These are phyloP conservation scores for Hyphodiscus hymeniophilus DNA, from an alignment of 495 filamentous ascomycete genomes.

Conservation along the genomic window DNA sequence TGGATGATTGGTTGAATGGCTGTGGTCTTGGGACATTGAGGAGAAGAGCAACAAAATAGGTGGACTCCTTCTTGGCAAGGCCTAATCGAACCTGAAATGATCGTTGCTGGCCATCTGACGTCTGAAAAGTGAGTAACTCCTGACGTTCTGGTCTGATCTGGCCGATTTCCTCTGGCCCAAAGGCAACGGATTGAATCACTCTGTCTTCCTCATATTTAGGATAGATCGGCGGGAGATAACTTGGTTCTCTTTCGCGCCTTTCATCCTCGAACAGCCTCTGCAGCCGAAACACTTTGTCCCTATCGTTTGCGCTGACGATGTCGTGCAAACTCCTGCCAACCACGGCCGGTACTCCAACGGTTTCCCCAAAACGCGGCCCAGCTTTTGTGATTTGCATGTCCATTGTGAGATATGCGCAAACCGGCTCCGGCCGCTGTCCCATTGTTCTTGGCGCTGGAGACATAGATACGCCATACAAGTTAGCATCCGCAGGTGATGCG, in stretches of 20 bases:
- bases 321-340: conserved; percentile 38
- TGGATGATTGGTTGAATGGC: conserved; percentile 23
- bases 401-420: conserved; percentile 47
- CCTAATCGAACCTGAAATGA: conserved; percentile 36
- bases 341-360: conserved; percentile 33
- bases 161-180: conserved; percentile 36
- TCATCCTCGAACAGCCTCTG: conserved; percentile 40
- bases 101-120: conserved; percentile 36
- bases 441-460: conserved; percentile 31
- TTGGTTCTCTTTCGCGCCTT: conserved; percentile 35
- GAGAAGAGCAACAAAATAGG: conserved; percentile 43
- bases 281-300: conserved; percentile 38
- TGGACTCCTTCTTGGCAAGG: conserved; percentile 42
- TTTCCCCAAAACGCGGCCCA: conserved; percentile 41
- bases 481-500: conserved; percentile 34
- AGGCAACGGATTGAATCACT: conserved; percentile 39
- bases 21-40: conserved; percentile 29
- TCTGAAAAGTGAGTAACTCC: conserved; percentile 41
- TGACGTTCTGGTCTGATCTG: conserved; percentile 35
- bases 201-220: conserved; percentile 38
- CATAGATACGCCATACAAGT: conserved; percentile 26
- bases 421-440: conserved; percentile 19
- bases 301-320: conserved; percentile 38
- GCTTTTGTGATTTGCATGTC: conserved; percentile 47
- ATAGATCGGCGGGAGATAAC: conserved; percentile 46